Conservation (phyloP, 495 filamentous ascomycete species). For the Neurospora sp. region DNA sequence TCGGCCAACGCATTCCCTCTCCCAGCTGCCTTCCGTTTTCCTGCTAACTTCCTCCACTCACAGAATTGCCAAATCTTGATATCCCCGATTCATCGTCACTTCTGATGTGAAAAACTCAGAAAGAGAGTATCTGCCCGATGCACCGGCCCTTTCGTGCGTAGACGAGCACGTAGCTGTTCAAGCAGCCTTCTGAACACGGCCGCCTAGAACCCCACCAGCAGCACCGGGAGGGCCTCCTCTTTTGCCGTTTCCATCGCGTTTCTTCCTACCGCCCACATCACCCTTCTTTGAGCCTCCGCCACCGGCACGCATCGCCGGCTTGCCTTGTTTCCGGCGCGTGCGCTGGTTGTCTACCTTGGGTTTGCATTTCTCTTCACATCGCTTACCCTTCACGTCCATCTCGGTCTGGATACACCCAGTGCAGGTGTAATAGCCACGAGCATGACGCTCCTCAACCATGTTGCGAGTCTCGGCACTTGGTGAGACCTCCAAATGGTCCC, state of each 20-base stretch:
- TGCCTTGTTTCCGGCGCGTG: not conserved
- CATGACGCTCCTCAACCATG: not conserved
- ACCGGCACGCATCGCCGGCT: not conserved
- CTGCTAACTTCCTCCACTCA: not conserved
- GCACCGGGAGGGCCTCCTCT: not conserved
- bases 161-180: not conserved
- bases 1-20: not conserved
- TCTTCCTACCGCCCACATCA: not conserved
- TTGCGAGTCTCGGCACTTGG: not conserved
- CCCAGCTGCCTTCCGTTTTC: too few relatives aligned
- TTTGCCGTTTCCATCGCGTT: not conserved
- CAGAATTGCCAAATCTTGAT: not conserved
- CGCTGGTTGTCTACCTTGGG: not conserved
- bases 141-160: too few relatives aligned
- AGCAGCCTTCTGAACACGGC: not conserved
- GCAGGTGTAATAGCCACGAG: not conserved
- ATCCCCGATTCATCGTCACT: rapidly evolving
- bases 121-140: not conserved
- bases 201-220: not conserved
- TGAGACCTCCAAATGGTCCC: not conserved
- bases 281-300: not conserved
- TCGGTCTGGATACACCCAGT: not conserved
- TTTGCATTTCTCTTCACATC: not conserved
- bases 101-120: not conserved
- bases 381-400: not conserved